Evolutionary conservation across 495 filamentous ascomycete species (phyloP), one percentile per base, ranked within the genome.

Genomic region (Parathielavia hyrcaniae): DNA sequence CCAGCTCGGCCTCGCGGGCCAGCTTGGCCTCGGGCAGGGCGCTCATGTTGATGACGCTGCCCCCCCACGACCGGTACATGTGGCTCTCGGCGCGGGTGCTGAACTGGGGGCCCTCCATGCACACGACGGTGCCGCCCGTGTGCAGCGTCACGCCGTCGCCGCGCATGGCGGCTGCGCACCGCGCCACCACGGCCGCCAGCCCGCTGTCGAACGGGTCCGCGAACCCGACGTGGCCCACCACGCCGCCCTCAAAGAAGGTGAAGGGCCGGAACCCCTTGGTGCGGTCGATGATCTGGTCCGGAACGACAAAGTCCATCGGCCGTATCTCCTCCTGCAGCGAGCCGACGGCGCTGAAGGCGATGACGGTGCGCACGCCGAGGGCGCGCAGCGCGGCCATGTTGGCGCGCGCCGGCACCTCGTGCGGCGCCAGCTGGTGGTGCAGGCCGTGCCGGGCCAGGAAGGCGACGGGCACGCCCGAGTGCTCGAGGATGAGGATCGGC

Each of bases 41-140:
- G 52, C 87, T 91, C 93, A 99, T 99, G 79, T 97, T 97, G 77
- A 99, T 96, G 4, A 96, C 86, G 59, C 78, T 84, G 47, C 90
- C 90, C 68, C 90, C 90, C 86, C 89, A 95, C 49, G 83, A 78
- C 57, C 95, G 90, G 81, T 99, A 99, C 71, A 97, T 79, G 69
- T 95, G 81, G 60, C 86, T 90, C 77, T 99, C 93, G 50, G 91
- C 91, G 64, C 93, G 90, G n/a, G 95, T 97, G 66, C 84, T 89
- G 82, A 99, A 99, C 65, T 95, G 88, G 5, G 93, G 93, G 2
- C 93, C 93, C 79, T 98, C 90, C 84, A 98, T 98, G 77, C 91
- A 96, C 58, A 98, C 77, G 48, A 97, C 69, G 2, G 85, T 87
- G 26, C 91, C 92, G 20, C 77, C 79, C 61, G 84, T 83, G 65